A percentile compares a stretch with the other conserved stretches of the same genome.
These are phyloP conservation scores for Urochloa ruziziensis DNA, from an alignment of 176 grass and related monocot species.

Conservation along the genomic window DNA sequence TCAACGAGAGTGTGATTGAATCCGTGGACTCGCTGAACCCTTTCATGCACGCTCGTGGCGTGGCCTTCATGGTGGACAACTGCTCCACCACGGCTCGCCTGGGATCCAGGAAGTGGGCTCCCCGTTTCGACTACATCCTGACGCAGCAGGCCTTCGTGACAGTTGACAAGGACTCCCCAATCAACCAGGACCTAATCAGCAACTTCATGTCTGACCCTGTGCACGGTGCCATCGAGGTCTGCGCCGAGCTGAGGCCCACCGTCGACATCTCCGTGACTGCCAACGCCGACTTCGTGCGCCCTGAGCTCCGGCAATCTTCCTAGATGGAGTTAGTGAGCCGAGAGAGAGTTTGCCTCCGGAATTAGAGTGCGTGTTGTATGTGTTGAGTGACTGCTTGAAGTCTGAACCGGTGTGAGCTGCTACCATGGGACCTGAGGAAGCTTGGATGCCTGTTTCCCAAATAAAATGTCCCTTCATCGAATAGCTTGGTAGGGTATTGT, in stretches of 20 bases:
- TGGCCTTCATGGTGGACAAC: conserved; percentile 98
- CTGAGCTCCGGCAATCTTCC: conserved; percentile 63
- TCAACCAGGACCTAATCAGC: conserved; percentile 91
- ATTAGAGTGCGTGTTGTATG: conserved; percentile 2
- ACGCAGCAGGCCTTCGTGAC: conserved; percentile 79
- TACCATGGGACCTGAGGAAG: background rate
- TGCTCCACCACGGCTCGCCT: conserved; percentile 81
- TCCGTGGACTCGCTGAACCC: conserved; percentile 88
- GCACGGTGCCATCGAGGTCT: conserved; percentile 70
- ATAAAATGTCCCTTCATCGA: conserved; percentile 25
- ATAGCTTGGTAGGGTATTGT: background rate
- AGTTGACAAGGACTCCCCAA: conserved; percentile 46
- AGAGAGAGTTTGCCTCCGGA: background rate
- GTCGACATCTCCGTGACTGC: conserved; percentile 84
- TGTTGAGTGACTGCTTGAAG: background rate
- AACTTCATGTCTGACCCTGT: conserved; percentile 77
- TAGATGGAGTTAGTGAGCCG: background rate
- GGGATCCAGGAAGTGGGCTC: conserved; percentile 87
- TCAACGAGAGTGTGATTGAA: conserved; percentile 86
- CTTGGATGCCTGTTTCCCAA: background rate
- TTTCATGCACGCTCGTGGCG: conserved; percentile 92
- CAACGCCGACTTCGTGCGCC: conserved; percentile 85
- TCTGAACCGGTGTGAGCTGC: conserved; percentile 14
- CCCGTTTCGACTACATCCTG: conserved; percentile 71
- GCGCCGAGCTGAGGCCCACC: conserved; percentile 72